These are phyloP conservation scores for Diaporthe longicolla DNA, from an alignment of 2,329 filamentous ascomycete genomes.

Conservation along the genomic window DNA sequence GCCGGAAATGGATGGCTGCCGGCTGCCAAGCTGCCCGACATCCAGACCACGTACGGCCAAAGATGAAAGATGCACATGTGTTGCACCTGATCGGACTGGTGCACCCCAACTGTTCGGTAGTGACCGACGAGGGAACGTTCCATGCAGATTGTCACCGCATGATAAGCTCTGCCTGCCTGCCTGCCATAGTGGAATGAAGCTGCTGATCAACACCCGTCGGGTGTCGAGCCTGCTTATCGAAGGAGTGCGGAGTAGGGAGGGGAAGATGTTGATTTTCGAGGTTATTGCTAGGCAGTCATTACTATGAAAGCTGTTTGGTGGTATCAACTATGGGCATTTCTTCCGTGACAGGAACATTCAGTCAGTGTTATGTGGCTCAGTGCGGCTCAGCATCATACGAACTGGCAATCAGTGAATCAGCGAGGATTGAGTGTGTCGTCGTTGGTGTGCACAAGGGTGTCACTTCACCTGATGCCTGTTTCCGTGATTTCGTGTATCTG, in stretches of 20 bases:
- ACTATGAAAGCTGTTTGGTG: too few species aligned
- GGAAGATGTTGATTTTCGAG: background rate
- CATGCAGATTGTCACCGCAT: constrained; percentile 4
- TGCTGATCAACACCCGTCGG: constrained; percentile 17
- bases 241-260: constrained; percentile 18
- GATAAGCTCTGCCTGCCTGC: background rate
- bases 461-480: background rate
- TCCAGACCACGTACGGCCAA: background rate
- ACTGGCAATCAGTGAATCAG: background rate
- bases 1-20: background rate
- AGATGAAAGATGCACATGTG: background rate
- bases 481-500: too few species aligned
- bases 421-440: too few species aligned
- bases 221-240: background rate
- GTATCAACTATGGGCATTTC: too few species aligned
- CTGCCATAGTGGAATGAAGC: background rate
- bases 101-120: background rate
- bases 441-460: too few species aligned
- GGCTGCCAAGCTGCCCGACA: background rate
- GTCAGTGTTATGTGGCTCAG: background rate
- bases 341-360: background rate
- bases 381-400: background rate
- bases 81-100: background rate
- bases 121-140: constrained; percentile 17
- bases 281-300: background rate